Evolutionary conservation across 2,329 filamentous ascomycete species (phyloP), one percentile per base, ranked within the genome.

Genomic region (Pezicula carpinea): DNA sequence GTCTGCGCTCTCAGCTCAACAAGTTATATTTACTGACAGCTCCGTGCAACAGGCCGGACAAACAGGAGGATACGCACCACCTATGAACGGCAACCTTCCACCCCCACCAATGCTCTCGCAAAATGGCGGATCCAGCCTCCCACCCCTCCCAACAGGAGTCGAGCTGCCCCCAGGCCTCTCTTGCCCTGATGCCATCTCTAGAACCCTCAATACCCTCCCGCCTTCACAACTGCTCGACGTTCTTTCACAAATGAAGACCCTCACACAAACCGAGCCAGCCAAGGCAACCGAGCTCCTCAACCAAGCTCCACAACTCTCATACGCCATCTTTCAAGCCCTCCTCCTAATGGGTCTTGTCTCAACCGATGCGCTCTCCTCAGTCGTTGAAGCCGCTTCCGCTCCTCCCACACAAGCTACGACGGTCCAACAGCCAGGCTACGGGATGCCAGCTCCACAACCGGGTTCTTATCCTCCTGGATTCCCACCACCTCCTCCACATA

Each of bases 301-400:
- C 52, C 86, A 92, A 70, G 90, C 91, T 1, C 93, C 93, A 0
- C 93, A 99, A 69, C 82, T 99, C 38, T 83, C 89, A 4, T 97
- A 95, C 61, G 93, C 93, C 48, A 86, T 97, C 55, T 97, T 97
- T 70, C 92, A 97, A 69, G 87, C 91, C 19, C 78, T 97, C 8
- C 80, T 97, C 2, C 80, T 96, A 32, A 93, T 97, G 80, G 89
- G 90, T 39, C 82, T 97, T 8, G 89, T 97, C 47, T 92, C 93
- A 48, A 87, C 89, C 13, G 83, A 84, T 58, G 83, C 90, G 3
- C 83, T 97, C 46, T 80, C 85, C 53, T 84, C 86, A 4, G 88
- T 97, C 23, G 77, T 96, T 44, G 87, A 95, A 61, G 69, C 50
- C 10, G 57, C 60, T 6, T 49, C 73, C 4, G 65, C 69, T 46